Evolutionary conservation across 164 flowering plant genomes (phyloP), one percentile per base, ranked within the genome.

Genomic region (Piper betle): DNA sequence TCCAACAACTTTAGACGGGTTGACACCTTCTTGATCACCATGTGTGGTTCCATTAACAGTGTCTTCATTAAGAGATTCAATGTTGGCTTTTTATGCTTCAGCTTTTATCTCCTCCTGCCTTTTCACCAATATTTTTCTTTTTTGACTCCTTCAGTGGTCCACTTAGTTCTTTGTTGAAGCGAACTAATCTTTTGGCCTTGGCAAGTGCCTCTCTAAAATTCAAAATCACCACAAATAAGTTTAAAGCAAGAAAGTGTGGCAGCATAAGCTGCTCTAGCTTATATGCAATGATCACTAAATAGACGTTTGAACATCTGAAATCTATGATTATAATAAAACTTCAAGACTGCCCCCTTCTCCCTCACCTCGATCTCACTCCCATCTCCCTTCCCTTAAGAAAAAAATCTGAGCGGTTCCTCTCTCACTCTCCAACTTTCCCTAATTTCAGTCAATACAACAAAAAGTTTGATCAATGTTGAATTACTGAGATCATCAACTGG

Each of bases 161-260:
- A 52, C 67, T 80, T 54, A 88, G 75, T 68, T 90, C 97, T 58
- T 58, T 63, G 67, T 73, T 85, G 66, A 94, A 94, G 39, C 97
- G 95, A n/a, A 87, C 91, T 60, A 88, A 72, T 1, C 98, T 79
- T 74, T 80, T 90, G 66, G 92, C 92, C 75, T 88, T 93, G 59
- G 97, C 96, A 74, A 74, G 82, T 62, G 68, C 42, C 77, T 90
- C 97, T 70, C 98, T 93, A 68, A 40, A 70, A 64, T 64, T 54
- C 25, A 58, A 10, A 61, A 15, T 41, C 19, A 20, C 6, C 11
- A 48, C 40, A 38, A 12, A 48, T 61, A 37, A 17, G 37, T 33
- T 18, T 20, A 33, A 13, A 6, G 19, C 33, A 1, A 25, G 33
- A 25, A 25, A 25, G 1, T 25, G 33, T 25, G 33, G 3, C 12